phyloP scores from a whole-genome alignment of 1,139 yeast species.

The Diutina siamensis region DNA sequence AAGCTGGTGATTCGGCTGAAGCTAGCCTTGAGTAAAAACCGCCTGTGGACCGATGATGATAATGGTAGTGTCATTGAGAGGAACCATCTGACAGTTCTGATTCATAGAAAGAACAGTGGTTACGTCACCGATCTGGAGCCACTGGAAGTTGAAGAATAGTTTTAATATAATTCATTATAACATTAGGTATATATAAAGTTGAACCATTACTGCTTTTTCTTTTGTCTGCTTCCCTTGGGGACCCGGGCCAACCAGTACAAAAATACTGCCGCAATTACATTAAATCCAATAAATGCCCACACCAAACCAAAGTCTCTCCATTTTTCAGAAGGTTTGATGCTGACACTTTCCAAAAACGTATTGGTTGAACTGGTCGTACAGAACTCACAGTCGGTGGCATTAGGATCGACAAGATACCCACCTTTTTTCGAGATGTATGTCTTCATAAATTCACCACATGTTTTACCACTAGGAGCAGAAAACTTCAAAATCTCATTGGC shows the following conservation, averaged over 20 bases:
- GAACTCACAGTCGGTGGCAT: slow-evolving; percentile 37
- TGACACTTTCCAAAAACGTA: slow-evolving; percentile 32
- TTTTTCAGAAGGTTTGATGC: slow-evolving; percentile 32
- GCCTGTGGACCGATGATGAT: slow-evolving; percentile 1
- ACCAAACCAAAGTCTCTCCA: slow-evolving; percentile 66
- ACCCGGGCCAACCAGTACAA: slow-evolving; percentile 75
- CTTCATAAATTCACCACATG: slow-evolving; percentile 52
- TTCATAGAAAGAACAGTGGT: slow-evolving; percentile 2
- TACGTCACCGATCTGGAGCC: slow-evolving; percentile 4
- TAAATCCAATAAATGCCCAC: slow-evolving; percentile 31
- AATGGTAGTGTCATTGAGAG: background rate
- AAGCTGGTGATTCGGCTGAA: slow-evolving; percentile 5
- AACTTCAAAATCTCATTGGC: background rate
- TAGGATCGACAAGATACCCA: slow-evolving; percentile 34
- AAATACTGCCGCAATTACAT: slow-evolving; percentile 37
- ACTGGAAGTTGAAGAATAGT: background rate
- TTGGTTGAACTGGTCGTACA: slow-evolving; percentile 42
- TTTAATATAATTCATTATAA: too few relatives aligned
- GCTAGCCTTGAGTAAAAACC: background rate
- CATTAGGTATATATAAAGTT: too few relatives aligned
- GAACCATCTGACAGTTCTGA: background rate
- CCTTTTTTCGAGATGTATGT: slow-evolving; percentile 25
- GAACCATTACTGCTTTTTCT: too few relatives aligned
- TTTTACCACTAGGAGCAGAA: slow-evolving; percentile 39
- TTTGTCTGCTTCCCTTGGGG: slow-evolving; percentile 29